Evolutionary conservation across 495 filamentous ascomycete species (phyloP), one percentile per base, ranked within the genome.

Genomic region (Aspergillus ostianus): DNA sequence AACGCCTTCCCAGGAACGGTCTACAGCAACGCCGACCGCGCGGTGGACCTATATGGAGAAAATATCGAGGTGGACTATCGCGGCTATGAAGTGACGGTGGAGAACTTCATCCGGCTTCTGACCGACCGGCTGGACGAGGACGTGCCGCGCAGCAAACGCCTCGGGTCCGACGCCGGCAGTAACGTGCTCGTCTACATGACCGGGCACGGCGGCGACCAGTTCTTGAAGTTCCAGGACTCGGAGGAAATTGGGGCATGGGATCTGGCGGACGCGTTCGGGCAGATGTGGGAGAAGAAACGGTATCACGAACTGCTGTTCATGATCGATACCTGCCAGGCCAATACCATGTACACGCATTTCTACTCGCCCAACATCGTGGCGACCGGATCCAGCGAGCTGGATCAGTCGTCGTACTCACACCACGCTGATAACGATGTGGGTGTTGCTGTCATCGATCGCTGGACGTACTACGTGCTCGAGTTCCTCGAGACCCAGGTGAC

Each of bases 281-380:
- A 98, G 83, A 98, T 98, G 94, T 97, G 93, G 91, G 95, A 98
- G 79, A 98, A 98, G 86, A 92, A 93, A 78, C 84, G 94, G 76
- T 93, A 82, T 57, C 91, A 98, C 65, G 94, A 98, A 72, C 84
- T 98, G 63, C 84, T 98, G 57, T 98, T 98, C 80, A 98, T 98
- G 94, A 98, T 98, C 76, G 94, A 98, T 75, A 98, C 94, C 0
- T 98, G 94, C 75, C 94, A 98, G 77, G 94, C 94, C 44, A 98
- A 98, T 66, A 98, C 94, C 13, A 97, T 98, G 90, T 98, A 96
- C 78, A 91, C 85, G 68, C 93, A 96, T 72, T 89, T 98, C 72
- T 98, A 98, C 79, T 93, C 90, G 23, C 93, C 94, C 23, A 96
- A 96, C 59, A 97, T 98, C 64, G 89, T 98, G 59, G 95, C 95